Evolutionary conservation across 2,329 filamentous ascomycete species (phyloP), one percentile per base, ranked within the genome.

Genomic region (Myriangium duriaei): DNA sequence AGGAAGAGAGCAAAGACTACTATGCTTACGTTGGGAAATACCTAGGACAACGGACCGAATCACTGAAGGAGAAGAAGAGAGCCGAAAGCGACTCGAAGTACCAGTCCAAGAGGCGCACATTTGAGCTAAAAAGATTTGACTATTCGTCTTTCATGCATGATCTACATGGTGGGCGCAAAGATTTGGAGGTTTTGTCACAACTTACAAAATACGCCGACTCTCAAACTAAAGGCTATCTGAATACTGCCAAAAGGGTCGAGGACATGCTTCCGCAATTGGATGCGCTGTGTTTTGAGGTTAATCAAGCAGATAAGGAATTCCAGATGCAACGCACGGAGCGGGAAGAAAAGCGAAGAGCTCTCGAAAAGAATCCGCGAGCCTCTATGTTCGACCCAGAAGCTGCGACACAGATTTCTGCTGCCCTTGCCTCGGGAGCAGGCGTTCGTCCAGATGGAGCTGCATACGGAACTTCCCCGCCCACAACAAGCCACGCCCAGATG

Each of bases 101-200:
- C 55, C 88, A 96, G 57, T 77, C 72, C 32, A 96, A 96, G 64
- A 76, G 87, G 47, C 79, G 84, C 31, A 94, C 86, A 49, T 98
- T 98, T 52, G 91, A 98, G 64, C 71, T 98, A 41, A 95, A 93
- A 64, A 79, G 92, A 7, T 98, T 98, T 52, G 92, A 98, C 59
- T 98, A 98, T 58, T 96, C 88, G 3, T 94, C 85, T 11, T 98
- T 96, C 55, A 93, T 98, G 83, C 88, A 96, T 53, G 91, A 98
- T 64, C 69, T 98, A n/a, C 91, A 96, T 46, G 91, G 91, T 18
- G 91, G 91, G n/a, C 79, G 91, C 45, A 98, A 96, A 57, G 91
- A 98, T 52, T 91, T 96, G 54, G 91, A 98, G 57, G 83, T 98
- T 4, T 62, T 98, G 18, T 96, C 88, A 1, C 83, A 95, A 54